Percentiles rank a stretch among this genome's conserved stretches.
Conservation (phyloP, 148 eudicot genomes). For the Limonium bicolor region DNA sequence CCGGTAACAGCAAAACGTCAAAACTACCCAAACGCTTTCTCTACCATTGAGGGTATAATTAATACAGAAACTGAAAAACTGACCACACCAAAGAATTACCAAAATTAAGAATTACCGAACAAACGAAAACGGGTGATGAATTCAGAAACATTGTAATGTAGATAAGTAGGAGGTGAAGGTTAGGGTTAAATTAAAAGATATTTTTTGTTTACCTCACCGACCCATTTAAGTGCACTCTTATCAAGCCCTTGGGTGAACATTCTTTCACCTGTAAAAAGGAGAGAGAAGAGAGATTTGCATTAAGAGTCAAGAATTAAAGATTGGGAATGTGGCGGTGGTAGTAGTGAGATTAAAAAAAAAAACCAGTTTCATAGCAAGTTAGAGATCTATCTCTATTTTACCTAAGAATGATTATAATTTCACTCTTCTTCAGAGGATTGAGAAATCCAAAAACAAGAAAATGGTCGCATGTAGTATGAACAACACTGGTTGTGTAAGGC, state of each 20-base stretch:
- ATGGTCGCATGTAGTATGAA: not conserved
- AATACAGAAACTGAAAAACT: not conserved
- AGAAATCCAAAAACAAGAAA: not conserved
- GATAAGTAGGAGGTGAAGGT: not conserved
- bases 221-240: conserved; percentile 60
- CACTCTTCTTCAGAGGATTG: not conserved
- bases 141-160: not conserved
- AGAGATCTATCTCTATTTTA: no score
- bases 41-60: no score
- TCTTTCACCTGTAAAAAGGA: conserved; percentile 13
- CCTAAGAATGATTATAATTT: no score
- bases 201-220: conserved; percentile 29
- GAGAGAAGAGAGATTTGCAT: conserved; percentile 1
- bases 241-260: conserved; percentile 78
- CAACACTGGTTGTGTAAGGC: not conserved
- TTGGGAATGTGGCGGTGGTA: not conserved
- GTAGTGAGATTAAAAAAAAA: not conserved
- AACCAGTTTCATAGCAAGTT: no score
- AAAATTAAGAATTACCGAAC: not conserved
- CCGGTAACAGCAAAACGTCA: not conserved
- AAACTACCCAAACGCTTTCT: not conserved
- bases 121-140: not conserved
- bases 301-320: not conserved
- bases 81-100: not conserved
- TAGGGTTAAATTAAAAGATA: not conserved